These are phyloP conservation scores for Cyberlindnera veronae DNA, from an alignment of 805 yeast genomes.

Conservation along the genomic window DNA sequence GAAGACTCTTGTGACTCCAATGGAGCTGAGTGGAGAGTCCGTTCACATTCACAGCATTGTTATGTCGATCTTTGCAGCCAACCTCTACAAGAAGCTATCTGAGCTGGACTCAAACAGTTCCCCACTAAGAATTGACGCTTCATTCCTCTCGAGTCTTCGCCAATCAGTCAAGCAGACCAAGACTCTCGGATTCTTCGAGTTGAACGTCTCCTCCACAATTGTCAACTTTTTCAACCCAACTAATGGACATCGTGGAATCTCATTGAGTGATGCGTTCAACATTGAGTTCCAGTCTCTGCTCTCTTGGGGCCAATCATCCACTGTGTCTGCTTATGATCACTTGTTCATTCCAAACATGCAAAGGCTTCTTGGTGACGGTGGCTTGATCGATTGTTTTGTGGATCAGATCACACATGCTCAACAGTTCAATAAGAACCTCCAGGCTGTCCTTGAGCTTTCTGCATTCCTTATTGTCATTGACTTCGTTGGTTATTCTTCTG, in stretches of 20 bases:
- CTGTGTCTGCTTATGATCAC: constrained; percentile 19
- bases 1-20: constrained; percentile 39
- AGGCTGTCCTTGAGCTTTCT: constrained; percentile 19
- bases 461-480: constrained; percentile 16
- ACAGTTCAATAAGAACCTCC: constrained; percentile 14
- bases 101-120: constrained; percentile 10
- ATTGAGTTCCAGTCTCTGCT: constrained; percentile 19
- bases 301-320: constrained; percentile 25
- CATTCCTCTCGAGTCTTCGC: constrained; percentile 16
- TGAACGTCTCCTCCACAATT: constrained; percentile 9
- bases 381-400: constrained; percentile 20
- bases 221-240: constrained; percentile 1
- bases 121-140: constrained; percentile 16
- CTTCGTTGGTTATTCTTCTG: constrained; percentile 12
- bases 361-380: constrained; percentile 19
- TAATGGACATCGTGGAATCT: constrained; percentile 6
- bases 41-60: constrained; percentile 41
- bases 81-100: constrained; percentile 15
- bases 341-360: constrained; percentile 14
- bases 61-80: constrained; percentile 24
- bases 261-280: constrained; percentile 19
- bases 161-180: constrained; percentile 3
- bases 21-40: constrained; percentile 43
- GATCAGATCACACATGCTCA: constrained; percentile 18
- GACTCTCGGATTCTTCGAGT: constrained; percentile 11